Evolutionary conservation across 179 eudicot genomes (phyloP).

Genomic region (Amaranthus tricolor): DNA sequence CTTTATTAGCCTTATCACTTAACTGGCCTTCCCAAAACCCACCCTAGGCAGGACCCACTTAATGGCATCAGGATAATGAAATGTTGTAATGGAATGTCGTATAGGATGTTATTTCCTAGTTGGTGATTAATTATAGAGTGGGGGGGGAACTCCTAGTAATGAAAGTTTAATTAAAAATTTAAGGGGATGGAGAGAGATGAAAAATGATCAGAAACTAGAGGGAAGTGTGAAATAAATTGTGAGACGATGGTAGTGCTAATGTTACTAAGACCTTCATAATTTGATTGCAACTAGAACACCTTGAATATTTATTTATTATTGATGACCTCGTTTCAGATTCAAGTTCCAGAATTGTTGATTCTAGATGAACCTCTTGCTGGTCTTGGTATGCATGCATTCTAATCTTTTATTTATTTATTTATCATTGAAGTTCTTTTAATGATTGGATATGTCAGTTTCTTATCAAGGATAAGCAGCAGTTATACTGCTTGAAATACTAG

Average conservation of each 20-base stretch:
- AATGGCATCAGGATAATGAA: too few relatives aligned
- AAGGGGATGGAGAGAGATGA: too few relatives aligned
- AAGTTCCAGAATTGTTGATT: slow-evolving; percentile 78
- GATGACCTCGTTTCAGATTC: slow-evolving; percentile 52
- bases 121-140: too few relatives aligned
- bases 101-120: too few relatives aligned
- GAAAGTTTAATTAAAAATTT: too few relatives aligned
- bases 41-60: too few relatives aligned
- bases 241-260: background rate
- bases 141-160: too few relatives aligned
- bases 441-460: slow-evolving; percentile 4
- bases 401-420: background rate
- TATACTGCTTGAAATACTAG: background rate
- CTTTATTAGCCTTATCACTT: too few relatives aligned
- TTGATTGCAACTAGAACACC: background rate
- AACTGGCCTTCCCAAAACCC: too few relatives aligned
- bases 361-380: slow-evolving; percentile 99
- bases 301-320: background rate
- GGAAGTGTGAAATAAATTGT: background rate
- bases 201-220: too few relatives aligned
- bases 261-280: background rate
- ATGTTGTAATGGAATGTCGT: too few relatives aligned
- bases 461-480: background rate
- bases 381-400: slow-evolving; percentile 59
- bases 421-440: background rate